phyloP scores from a whole-genome alignment of 495 filamentous ascomycete genomes.

The Penicillium daleae region DNA sequence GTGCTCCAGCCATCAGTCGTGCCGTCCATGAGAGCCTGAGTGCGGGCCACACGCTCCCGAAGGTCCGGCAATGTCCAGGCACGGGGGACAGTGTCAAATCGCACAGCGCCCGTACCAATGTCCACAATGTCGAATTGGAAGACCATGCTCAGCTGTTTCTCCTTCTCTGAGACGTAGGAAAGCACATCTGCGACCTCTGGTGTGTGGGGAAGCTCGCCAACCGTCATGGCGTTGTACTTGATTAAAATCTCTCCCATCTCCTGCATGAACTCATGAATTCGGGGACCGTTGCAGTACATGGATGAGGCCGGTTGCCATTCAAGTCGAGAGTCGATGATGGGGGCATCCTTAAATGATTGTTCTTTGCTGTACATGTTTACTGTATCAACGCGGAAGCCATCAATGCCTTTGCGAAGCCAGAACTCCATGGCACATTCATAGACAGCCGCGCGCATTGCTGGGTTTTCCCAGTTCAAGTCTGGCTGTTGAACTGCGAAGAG shows the following conservation, averaged over 20 bases:
- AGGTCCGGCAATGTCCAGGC: conserved; percentile 49
- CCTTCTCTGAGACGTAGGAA: conserved; percentile 47
- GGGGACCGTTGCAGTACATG: conserved; percentile 60
- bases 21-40: conserved; percentile 52
- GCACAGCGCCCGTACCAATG: conserved; percentile 45
- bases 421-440: conserved; percentile 54
- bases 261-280: conserved; percentile 57
- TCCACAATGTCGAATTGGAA: conserved; percentile 59
- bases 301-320: conserved; percentile 49
- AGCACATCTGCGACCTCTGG: conserved; percentile 49
- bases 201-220: conserved; percentile 55
- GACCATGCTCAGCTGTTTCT: conserved; percentile 56
- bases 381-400: conserved; percentile 61
- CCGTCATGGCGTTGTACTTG: conserved; percentile 53
- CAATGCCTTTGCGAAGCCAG: conserved; percentile 56
- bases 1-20: conserved; percentile 55
- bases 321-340: conserved; percentile 37
- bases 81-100: conserved; percentile 42
- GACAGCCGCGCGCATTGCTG: conserved; percentile 49
- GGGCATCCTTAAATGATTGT: conserved; percentile 47
- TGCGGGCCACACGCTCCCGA: conserved; percentile 37
- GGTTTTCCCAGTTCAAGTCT: conserved; percentile 61
- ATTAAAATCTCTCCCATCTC: conserved; percentile 50
- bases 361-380: conserved; percentile 60
- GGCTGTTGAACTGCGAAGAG: conserved; percentile 56